Evolutionary conservation across 2,329 filamentous ascomycete species (phyloP).

Genomic region (Colletotrichum lentis): DNA sequence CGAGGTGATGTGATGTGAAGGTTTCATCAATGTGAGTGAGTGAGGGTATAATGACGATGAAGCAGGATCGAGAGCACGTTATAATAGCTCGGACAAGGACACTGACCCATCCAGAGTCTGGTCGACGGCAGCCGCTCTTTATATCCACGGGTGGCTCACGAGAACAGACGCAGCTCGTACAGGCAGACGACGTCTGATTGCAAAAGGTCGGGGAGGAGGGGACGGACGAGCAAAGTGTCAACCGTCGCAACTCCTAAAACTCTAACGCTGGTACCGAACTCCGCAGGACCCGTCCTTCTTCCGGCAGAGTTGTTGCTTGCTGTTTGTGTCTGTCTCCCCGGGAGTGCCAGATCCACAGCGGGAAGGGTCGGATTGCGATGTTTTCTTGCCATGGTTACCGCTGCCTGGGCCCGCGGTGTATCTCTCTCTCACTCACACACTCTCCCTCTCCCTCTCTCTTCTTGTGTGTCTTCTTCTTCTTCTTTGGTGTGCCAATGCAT

Average conservation of each 20-base stretch:
- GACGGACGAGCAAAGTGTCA: background rate
- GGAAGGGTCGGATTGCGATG: slow-evolving; percentile 22
- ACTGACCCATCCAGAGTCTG: background rate
- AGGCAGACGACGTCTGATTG: slow-evolving; percentile 18
- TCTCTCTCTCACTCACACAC: background rate
- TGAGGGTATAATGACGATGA: slow-evolving; percentile 18
- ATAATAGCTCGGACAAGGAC: slow-evolving; percentile 11
- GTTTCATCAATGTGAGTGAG: slow-evolving; percentile 5
- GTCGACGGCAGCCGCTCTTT: slow-evolving; percentile 13
- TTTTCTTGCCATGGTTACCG: background rate
- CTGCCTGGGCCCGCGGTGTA: background rate
- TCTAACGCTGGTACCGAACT: slow-evolving; percentile 2
- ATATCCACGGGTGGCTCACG: slow-evolving; percentile 13
- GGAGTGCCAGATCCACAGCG: slow-evolving; percentile 26
- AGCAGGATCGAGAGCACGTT: background rate
- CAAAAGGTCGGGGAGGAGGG: background rate
- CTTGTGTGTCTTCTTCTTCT: too few species aligned
- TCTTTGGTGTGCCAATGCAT: background rate
- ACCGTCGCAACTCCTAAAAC: slow-evolving; percentile 11
- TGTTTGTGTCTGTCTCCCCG: slow-evolving; percentile 29
- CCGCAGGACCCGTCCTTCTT: slow-evolving; percentile 7
- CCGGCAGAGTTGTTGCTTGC: slow-evolving; percentile 1
- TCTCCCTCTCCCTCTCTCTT: too few species aligned
- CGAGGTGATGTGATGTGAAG: slow-evolving; percentile 8
- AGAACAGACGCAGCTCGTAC: slow-evolving; percentile 16